These are phyloP conservation scores for Przewalskia tangutica DNA, from an alignment of 257 asterid species.

Conservation along the genomic window DNA sequence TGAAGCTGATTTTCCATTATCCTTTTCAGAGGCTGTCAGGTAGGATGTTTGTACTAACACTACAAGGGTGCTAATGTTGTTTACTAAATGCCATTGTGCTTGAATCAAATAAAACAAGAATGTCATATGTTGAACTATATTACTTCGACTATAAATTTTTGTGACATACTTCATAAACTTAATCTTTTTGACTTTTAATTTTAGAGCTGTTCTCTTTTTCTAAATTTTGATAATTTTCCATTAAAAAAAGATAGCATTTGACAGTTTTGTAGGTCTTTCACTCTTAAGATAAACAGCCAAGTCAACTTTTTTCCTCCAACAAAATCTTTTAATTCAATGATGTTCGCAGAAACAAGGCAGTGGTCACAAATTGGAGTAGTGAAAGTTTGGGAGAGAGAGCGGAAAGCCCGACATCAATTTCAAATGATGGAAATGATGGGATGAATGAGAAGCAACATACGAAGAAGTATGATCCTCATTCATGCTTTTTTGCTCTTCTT, in stretches of 20 bases:
- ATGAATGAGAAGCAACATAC: constrained; percentile 20
- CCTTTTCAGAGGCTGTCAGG: constrained; percentile 15
- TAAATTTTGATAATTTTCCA: background rate
- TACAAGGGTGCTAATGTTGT: background rate
- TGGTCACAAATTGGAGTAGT: constrained; percentile 16
- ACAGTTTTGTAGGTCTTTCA: background rate
- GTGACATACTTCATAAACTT: background rate
- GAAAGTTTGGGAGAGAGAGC: constrained; percentile 22
- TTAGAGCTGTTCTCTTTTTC: background rate
- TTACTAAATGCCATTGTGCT: background rate
- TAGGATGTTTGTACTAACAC: background rate
- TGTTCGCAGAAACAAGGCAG: background rate
- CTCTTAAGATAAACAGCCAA: background rate
- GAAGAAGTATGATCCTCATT: constrained; percentile 29
- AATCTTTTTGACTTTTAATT: background rate
- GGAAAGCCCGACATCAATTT: constrained; percentile 20
- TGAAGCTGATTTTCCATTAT: constrained; percentile 41
- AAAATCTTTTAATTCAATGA: background rate
- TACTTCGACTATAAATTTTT: background rate
- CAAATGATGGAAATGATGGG: constrained; percentile 5
- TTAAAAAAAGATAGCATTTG: background rate
- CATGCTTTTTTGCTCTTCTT: constrained; percentile 7
- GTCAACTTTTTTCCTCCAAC: background rate
- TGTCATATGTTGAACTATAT: background rate
- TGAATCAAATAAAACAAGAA: background rate